A percentile compares a stretch with the other conserved stretches of the same genome.
Conservation (phyloP, 768 basidiomycete species). For the Termitomyces titanicus region DNA sequence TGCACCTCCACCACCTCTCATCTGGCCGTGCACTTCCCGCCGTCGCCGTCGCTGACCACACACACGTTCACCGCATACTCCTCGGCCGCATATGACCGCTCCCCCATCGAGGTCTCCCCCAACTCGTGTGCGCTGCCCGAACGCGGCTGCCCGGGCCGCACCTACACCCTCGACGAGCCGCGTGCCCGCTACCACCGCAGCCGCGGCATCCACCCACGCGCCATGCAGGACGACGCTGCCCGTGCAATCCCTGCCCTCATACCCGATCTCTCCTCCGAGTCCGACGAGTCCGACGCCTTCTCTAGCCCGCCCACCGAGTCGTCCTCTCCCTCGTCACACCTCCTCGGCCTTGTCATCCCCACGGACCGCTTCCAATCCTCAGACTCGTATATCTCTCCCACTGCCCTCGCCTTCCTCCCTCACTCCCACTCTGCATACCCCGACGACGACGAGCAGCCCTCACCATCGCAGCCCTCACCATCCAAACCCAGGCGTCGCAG, state of each 20-base stretch:
- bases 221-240: conserved; percentile 17
- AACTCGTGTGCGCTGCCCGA: conserved; percentile 76
- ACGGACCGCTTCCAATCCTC: conserved; percentile 10
- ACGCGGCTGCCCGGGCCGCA: conserved; percentile 72
- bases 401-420: conserved; percentile 34
- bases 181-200: conserved; percentile 23
- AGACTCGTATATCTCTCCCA: conserved; percentile 13
- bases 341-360: conserved; percentile 27
- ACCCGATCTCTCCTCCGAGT: conserved; percentile 60
- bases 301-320: conserved; percentile 29
- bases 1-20: conserved; percentile 21
- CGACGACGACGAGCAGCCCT: conserved; percentile 9
- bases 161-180: conserved; percentile 49
- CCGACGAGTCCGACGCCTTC: conserved; percentile 62
- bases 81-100: conserved; percentile 69
- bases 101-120: conserved; percentile 70
- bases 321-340: conserved; percentile 11
- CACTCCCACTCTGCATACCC: conserved; percentile 20
- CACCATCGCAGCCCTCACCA: too few species aligned
- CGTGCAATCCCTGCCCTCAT: conserved; percentile 50
- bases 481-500: conserved; percentile 23
- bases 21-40: conserved; percentile 48
- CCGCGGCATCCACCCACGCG: conserved; percentile 44
- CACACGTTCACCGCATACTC: conserved; percentile 50
- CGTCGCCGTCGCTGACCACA: conserved; percentile 45